Conservation (phyloP, 305 asterid species). For the Lippia alba region DNA sequence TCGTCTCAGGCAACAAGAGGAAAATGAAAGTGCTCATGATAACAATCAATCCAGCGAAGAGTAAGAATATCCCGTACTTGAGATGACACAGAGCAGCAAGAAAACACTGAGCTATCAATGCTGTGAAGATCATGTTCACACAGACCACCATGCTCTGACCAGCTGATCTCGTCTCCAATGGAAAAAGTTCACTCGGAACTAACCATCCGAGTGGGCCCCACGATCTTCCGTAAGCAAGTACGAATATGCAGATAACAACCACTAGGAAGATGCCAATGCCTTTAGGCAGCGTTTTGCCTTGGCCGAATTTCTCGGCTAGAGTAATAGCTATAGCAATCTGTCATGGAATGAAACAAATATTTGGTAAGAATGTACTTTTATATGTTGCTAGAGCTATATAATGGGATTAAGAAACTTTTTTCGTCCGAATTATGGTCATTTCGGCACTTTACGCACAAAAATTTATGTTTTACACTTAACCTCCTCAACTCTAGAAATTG, state of each 20-base stretch:
- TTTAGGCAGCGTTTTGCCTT: conserved; percentile 55
- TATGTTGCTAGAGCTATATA: background rate
- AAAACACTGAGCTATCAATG: conserved; percentile 71
- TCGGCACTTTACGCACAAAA: no score
- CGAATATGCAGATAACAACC: conserved; percentile 67
- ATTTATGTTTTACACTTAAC: no score
- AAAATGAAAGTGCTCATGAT: conserved; percentile 62
- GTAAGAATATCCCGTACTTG: conserved; percentile 63
- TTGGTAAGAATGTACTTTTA: background rate
- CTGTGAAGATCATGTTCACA: conserved; percentile 83
- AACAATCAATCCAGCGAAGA: conserved; percentile 60
- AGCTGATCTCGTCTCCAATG: conserved; percentile 79
- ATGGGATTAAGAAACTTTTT: no score
- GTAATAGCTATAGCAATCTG: conserved; percentile 74
- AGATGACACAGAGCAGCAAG: conserved; percentile 68
- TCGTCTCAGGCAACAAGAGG: conserved; percentile 79
- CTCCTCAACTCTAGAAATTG: no score
- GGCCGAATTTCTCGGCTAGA: conserved; percentile 65
- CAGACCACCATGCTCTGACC: conserved; percentile 84
- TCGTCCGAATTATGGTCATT: no score
- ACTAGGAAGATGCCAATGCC: conserved; percentile 62
- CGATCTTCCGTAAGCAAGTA: conserved; percentile 73
- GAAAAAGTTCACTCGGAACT: conserved; percentile 82
- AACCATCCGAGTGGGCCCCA: conserved; percentile 93
- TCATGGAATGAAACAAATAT: background rate